Evolutionary conservation across 1,139 yeast species (phyloP).

Genomic region (Debaryomyces nepalensis): DNA sequence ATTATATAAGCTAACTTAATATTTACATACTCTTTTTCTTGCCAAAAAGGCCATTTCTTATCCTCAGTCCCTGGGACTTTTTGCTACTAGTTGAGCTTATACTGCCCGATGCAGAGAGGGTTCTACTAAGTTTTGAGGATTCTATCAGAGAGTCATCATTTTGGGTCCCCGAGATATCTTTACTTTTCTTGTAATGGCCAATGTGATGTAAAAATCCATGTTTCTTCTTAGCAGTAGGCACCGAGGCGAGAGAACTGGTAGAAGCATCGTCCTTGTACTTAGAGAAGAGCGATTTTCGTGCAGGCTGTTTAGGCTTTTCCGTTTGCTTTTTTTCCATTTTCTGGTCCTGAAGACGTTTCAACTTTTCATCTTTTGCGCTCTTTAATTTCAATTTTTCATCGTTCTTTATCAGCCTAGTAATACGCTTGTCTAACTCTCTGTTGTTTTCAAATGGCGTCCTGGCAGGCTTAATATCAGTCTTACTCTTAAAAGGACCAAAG

Average conservation of each 20-base stretch:
- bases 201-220: conserved; percentile 32
- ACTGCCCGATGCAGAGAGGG: conserved; percentile 25
- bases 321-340: conserved; percentile 21
- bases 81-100: conserved; percentile 25
- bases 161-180: conserved; percentile 14
- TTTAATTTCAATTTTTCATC: conserved; percentile 34
- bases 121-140: conserved; percentile 19
- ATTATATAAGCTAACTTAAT: conserved; percentile 9
- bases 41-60: conserved; percentile 16
- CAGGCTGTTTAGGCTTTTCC: conserved; percentile 16
- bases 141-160: conserved; percentile 19
- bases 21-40: conserved; percentile 16
- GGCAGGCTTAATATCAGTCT: background rate
- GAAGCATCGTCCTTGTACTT: conserved; percentile 3
- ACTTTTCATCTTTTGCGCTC: conserved; percentile 28
- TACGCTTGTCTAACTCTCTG: conserved; percentile 37
- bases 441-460: conserved; percentile 16
- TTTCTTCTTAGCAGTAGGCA: conserved; percentile 20
- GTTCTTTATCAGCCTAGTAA: conserved; percentile 34
- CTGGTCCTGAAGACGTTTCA: conserved; percentile 17
- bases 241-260: conserved; percentile 2
- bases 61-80: conserved; percentile 14
- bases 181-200: conserved; percentile 21
- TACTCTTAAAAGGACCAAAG: conserved; percentile 33
- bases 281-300: background rate